phyloP scores from a whole-genome alignment of 2,329 filamentous ascomycete genomes.

The Fusarium sp. region DNA sequence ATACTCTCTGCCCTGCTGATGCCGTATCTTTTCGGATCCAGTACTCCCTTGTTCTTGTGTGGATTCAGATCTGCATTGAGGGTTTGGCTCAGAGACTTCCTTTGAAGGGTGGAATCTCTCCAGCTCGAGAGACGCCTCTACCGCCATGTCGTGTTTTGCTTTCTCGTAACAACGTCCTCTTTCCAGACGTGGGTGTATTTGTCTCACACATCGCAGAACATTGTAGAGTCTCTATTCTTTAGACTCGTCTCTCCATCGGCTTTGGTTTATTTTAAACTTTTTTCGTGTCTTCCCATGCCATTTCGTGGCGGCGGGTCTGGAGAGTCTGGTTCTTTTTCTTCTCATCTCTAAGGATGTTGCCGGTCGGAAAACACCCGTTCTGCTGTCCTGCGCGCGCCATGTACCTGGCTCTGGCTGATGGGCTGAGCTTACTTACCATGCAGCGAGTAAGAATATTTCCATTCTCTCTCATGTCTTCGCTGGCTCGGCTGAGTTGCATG shows the following conservation, averaged over 20 bases:
- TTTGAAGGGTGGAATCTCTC: slow-evolving; percentile 10
- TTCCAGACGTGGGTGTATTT: no score
- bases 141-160: neutral
- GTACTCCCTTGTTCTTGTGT: neutral
- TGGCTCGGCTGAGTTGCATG: no score
- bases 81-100: slow-evolving; percentile 2
- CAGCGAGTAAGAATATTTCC: no score
- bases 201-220: no score
- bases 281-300: slow-evolving; percentile 1
- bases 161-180: neutral
- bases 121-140: slow-evolving; percentile 8
- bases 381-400: no score
- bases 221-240: no score
- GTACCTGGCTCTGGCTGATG: no score
- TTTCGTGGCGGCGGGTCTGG: slow-evolving; percentile 12
- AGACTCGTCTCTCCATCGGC: neutral
- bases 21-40: neutral
- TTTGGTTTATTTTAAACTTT: slow-evolving; percentile 17
- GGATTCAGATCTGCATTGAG: slow-evolving; percentile 4
- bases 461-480: no score
- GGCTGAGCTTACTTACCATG: no score
- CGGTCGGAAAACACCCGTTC: no score
- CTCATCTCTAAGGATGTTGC: no score
- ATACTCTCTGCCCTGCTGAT: neutral
- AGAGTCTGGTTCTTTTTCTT: neutral